Evolutionary conservation across 129 eudicot species (phyloP).

Genomic region (sunflower (Helianthus annuus)): DNA sequence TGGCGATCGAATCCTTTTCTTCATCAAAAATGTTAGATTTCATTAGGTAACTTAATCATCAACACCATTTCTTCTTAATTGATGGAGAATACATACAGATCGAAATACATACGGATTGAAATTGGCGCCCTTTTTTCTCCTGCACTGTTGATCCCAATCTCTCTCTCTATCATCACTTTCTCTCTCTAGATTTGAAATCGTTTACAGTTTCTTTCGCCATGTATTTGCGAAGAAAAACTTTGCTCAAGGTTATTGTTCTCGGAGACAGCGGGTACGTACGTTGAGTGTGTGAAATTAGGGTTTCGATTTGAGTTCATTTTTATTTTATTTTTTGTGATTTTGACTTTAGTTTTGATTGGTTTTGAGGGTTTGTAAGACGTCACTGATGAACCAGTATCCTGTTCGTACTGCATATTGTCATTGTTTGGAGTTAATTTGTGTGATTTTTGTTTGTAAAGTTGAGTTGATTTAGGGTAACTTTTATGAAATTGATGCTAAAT

Average conservation of each 20-base stretch:
- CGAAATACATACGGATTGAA: too few relatives aligned
- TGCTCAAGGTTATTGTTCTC: conserved; percentile 7
- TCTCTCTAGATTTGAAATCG: not conserved
- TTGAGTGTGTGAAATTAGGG: conserved; percentile 31
- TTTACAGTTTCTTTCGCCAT: not conserved
- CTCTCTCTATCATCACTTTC: too few relatives aligned
- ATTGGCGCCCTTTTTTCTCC: too few relatives aligned
- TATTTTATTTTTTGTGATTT: not conserved
- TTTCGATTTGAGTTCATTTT: conserved; percentile 17
- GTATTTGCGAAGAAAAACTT: conserved; percentile 3
- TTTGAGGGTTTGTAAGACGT: conserved; percentile 86
- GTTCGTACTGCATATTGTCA: too few relatives aligned
- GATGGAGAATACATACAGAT: too few relatives aligned
- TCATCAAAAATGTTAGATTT: too few relatives aligned
- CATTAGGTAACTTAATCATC: too few relatives aligned
- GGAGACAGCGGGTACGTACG: not conserved
- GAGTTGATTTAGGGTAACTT: not conserved
- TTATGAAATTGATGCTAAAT: too few relatives aligned
- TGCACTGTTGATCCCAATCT: too few relatives aligned
- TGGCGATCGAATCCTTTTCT: too few relatives aligned
- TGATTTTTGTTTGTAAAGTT: conserved; percentile 17
- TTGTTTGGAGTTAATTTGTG: too few relatives aligned
- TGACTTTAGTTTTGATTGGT: not conserved
- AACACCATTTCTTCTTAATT: too few relatives aligned
- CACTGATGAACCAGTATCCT: conserved; percentile 99